Conservation (phyloP, 1,284 basidiomycete species). For the Gymnopus androsaceus region DNA sequence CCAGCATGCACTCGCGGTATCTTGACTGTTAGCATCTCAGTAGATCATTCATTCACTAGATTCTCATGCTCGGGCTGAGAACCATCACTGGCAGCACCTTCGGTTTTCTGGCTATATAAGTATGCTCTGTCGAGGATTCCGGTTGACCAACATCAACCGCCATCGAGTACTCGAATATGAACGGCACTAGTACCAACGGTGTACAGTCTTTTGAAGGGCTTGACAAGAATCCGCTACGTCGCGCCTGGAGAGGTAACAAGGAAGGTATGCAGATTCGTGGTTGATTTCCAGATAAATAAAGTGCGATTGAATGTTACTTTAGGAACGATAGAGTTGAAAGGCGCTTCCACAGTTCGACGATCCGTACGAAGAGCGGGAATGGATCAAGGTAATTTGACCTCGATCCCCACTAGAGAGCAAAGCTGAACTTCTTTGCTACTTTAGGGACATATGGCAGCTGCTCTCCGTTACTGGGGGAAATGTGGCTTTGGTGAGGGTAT, state of each 20-base stretch:
- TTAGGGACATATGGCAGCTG: conserved; percentile 30
- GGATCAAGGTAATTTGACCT: conserved; percentile 26
- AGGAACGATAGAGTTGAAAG: conserved; percentile 24
- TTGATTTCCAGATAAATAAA: not conserved
- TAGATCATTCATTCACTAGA: too few relatives aligned
- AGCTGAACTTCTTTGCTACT: not conserved
- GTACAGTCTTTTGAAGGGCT: too few relatives aligned
- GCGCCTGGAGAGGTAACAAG: conserved; percentile 22
- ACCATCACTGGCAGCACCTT: too few relatives aligned
- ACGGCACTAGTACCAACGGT: too few relatives aligned
- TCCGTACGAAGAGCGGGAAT: conserved; percentile 29
- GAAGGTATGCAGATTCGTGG: conserved; percentile 4
- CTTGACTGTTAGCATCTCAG: too few relatives aligned
- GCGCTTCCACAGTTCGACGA: conserved; percentile 27
- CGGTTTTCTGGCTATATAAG: too few relatives aligned
- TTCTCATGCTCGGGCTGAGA: too few relatives aligned
- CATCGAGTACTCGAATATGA: too few relatives aligned
- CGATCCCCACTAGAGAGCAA: not conserved
- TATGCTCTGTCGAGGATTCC: too few relatives aligned
- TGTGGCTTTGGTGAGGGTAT: conserved; percentile 62
- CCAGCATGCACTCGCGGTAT: too few relatives aligned
- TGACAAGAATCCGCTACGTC: conserved; percentile 17
- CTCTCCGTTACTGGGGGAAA: conserved; percentile 38
- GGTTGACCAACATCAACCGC: too few relatives aligned
- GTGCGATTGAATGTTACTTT: too few relatives aligned